phyloP scores from a whole-genome alignment of 2,329 filamentous ascomycete species.

The Ceratocystiopsis minuta region DNA sequence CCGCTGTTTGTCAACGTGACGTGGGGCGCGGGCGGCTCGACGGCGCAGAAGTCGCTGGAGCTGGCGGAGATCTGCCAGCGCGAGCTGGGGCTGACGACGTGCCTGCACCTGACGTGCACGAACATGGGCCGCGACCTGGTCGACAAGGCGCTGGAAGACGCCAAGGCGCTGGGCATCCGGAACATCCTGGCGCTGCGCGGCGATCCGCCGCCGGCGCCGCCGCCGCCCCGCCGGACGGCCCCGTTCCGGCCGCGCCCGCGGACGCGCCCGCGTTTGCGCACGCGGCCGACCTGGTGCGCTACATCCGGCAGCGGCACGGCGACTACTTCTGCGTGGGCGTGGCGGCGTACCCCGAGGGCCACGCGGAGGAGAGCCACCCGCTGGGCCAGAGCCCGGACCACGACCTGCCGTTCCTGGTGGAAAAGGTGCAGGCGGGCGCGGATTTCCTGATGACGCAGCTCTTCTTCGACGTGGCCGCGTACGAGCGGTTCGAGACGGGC shows the following conservation, averaged over 20 bases:
- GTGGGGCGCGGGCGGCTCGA: slow-evolving; percentile 92
- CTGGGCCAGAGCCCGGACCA: slow-evolving; percentile 49
- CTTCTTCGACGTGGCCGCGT: slow-evolving; percentile 81
- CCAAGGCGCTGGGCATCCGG: slow-evolving; percentile 74
- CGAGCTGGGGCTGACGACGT: slow-evolving; percentile 81
- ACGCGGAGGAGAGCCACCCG: slow-evolving; percentile 78
- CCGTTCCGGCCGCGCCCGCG: slow-evolving; percentile 21
- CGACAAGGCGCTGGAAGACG: slow-evolving; percentile 77
- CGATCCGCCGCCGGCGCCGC: slow-evolving; percentile 49
- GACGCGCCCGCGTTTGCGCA: slow-evolving; percentile 63
- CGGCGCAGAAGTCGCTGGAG: slow-evolving; percentile 76
- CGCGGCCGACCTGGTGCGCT: slow-evolving; percentile 74
- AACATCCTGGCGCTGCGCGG: slow-evolving; percentile 89
- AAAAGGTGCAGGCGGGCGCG: slow-evolving; percentile 79
- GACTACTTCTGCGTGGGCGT: slow-evolving; percentile 96
- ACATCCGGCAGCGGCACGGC: slow-evolving; percentile 71
- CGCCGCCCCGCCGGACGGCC: slow-evolving; percentile 20
- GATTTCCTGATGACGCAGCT: slow-evolving; percentile 98
- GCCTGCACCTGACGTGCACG: slow-evolving; percentile 89
- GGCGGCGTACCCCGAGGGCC: slow-evolving; percentile 86
- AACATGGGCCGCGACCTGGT: slow-evolving; percentile 84
- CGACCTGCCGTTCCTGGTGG: slow-evolving; percentile 74
- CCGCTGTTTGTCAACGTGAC: slow-evolving; percentile 95
- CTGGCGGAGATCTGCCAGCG: slow-evolving; percentile 89
- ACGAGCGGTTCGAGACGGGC: slow-evolving; percentile 58